phyloP scores from a whole-genome alignment of 352 stramenopile genomes.

The Pythium biforme region DNA sequence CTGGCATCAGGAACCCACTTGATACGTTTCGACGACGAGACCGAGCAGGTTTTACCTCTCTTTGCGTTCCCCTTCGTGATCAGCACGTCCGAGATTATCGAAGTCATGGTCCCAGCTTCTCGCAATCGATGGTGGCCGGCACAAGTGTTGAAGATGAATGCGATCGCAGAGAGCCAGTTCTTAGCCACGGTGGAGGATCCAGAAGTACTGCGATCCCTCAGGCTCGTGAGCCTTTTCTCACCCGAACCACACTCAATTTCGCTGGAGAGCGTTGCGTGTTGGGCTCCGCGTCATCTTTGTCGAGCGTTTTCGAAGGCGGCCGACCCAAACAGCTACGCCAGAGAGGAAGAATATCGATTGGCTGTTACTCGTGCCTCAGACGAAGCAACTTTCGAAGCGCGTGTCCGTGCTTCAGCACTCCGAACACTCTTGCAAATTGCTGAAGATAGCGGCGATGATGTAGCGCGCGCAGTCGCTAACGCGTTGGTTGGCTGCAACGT shows the following conservation, averaged over 20 bases:
- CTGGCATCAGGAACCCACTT: constrained; percentile 48
- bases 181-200: constrained; percentile 38
- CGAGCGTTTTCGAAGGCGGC: constrained; percentile 35
- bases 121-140: constrained; percentile 75
- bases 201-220: constrained; percentile 35
- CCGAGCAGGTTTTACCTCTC: constrained; percentile 54
- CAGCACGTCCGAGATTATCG: constrained; percentile 60
- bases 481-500: constrained; percentile 11
- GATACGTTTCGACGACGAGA: constrained; percentile 72
- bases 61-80: constrained; percentile 72
- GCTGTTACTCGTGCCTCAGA: background rate
- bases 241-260: constrained; percentile 26
- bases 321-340: background rate
- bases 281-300: constrained; percentile 76
- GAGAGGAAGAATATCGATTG: constrained; percentile 5
- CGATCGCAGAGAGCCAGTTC: constrained; percentile 51
- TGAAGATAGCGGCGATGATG: constrained; percentile 1
- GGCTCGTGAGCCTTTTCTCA: constrained; percentile 64
- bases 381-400: background rate
- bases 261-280: constrained; percentile 60
- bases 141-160: constrained; percentile 67
- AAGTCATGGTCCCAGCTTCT: constrained; percentile 60
- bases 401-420: constrained; percentile 11
- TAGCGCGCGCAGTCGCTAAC: constrained; percentile 6
- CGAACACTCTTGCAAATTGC: constrained; percentile 9